Evolutionary conservation across 805 yeast species (phyloP).

Genomic region (Candida parachauliodes): DNA sequence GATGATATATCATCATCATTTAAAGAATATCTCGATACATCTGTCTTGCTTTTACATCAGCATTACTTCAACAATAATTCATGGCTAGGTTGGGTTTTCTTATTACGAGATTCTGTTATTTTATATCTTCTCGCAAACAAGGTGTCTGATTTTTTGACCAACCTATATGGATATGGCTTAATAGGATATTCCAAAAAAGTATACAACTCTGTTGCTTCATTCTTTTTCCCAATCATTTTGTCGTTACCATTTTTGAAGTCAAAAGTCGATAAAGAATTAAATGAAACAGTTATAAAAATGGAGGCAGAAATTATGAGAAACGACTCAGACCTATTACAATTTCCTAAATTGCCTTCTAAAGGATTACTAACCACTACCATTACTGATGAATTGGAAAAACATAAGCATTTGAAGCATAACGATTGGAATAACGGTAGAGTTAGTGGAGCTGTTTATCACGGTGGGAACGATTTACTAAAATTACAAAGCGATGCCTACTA

Average conservation of each 20-base stretch:
- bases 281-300: conserved; percentile 42
- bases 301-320: conserved; percentile 58
- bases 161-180: conserved; percentile 38
- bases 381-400: conserved; percentile 45
- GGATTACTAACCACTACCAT: conserved; percentile 56
- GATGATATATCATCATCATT: background rate
- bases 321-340: conserved; percentile 43
- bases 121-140: conserved; percentile 11
- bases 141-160: conserved; percentile 9
- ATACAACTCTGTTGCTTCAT: conserved; percentile 12
- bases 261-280: conserved; percentile 61
- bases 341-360: conserved; percentile 49
- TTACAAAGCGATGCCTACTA: conserved; percentile 77
- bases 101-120: conserved; percentile 19
- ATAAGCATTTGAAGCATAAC: conserved; percentile 54
- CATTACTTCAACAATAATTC: background rate
- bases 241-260: conserved; percentile 50
- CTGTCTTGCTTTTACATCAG: background rate
- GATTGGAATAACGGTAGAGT: conserved; percentile 84
- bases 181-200: conserved; percentile 22
- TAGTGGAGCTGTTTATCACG: conserved; percentile 96
- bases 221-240: conserved; percentile 29
- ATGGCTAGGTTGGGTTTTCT: conserved; percentile 3
- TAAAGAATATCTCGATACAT: background rate
- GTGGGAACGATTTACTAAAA: conserved; percentile 72